Base-by-base conservation (phyloP, 2,329 filamentous ascomycete genomes). In the Ascocoryne sarcoides region DNA sequence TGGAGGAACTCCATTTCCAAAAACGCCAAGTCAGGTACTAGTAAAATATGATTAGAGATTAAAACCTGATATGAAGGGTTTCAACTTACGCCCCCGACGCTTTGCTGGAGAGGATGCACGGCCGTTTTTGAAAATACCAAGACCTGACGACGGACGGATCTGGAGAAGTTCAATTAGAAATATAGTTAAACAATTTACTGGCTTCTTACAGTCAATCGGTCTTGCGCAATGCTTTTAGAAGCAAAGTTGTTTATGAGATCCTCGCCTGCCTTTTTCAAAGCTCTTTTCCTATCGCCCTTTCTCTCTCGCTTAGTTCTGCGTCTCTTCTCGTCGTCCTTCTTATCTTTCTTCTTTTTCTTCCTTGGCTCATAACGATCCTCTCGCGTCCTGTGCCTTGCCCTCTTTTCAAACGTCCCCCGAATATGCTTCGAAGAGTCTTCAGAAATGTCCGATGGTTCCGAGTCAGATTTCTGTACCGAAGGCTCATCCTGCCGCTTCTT, bases 221-320 rank as follows among this genome's bases (percentile, higher is more conserved):
- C 60, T 36, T 65, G 65, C 9, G 67, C 57, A 31, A 82, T 66
- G 37, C 69, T 70, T 3, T 67, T 57, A 1, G 77, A 78, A 10
- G 62, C 62, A 46, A 82, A 83, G 15, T 70, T 70, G 5, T 65
- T 58, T 58, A 78, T 70, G 5, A 79, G 62, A 30, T 71, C 67
- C 39, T 64, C 65, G 10, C 54, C 48, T 9, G 47, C 46, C 41
- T 47, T 54, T 31, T 46, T 57, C 19, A 42, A 44, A 17, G 44
- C 39, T 39, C 48, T 56, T 21, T 36, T 40, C 5, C 33, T 40
- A 17, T 52, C 47, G 7, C 44, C 40, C 21, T 36, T 52, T 38
- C 42, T 50, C 33, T 44, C 46, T 36, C 19, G 18, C 29, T 42
- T 41, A n/a, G 37, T 52, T 19, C 37, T 48, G 12, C 16, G 14